Percentiles rank a stretch among this genome's conserved stretches.
Evolutionary conservation across 2,329 filamentous ascomycete species (phyloP).

Genomic region (Pyrenophora seminiperda): DNA sequence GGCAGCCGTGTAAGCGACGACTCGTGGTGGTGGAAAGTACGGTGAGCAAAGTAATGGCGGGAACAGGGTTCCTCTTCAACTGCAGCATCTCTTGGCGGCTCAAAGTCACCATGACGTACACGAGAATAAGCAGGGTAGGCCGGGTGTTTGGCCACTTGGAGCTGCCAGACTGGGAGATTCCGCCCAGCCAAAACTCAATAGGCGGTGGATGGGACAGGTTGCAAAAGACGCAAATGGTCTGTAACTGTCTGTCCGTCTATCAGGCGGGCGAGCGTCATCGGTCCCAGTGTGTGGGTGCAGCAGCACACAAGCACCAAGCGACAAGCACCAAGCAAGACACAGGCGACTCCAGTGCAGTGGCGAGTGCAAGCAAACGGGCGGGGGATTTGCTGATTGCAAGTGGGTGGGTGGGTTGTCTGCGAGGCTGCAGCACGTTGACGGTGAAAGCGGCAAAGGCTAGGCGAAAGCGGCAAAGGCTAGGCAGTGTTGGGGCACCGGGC

Average conservation of each 20-base stretch:
- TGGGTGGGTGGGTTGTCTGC: too few relatives aligned
- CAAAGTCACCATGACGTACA: slow-evolving; percentile 23
- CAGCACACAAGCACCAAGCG: not conserved
- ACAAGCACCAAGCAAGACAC: slow-evolving; percentile 7
- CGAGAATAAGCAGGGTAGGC: slow-evolving; percentile 10
- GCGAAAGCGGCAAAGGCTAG: slow-evolving; percentile 17
- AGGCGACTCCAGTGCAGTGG: too few relatives aligned
- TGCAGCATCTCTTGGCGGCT: slow-evolving; percentile 19
- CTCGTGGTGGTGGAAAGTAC: slow-evolving; percentile 17
- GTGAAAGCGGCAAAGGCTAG: slow-evolving; percentile 18
- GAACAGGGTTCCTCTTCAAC: slow-evolving; percentile 17
- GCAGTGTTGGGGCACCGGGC: slow-evolving; percentile 13
- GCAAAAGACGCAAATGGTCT: not conserved
- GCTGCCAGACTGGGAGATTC: slow-evolving; percentile 4
- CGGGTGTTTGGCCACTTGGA: slow-evolving; percentile 5
- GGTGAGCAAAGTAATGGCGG: slow-evolving; percentile 19
- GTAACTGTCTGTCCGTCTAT: too few relatives aligned
- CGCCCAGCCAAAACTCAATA: slow-evolving; percentile 12
- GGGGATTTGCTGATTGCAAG: slow-evolving; percentile 11
- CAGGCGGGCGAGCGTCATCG: not conserved
- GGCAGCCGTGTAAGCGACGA: slow-evolving; percentile 6
- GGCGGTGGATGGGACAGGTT: slow-evolving; percentile 11
- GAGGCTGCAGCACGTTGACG: slow-evolving; percentile 21
- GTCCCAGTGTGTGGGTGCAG: not conserved
- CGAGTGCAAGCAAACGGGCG: slow-evolving; percentile 16